These are phyloP conservation scores for Salvia splendens DNA, from an alignment of 257 asterid genomes.

Conservation along the genomic window DNA sequence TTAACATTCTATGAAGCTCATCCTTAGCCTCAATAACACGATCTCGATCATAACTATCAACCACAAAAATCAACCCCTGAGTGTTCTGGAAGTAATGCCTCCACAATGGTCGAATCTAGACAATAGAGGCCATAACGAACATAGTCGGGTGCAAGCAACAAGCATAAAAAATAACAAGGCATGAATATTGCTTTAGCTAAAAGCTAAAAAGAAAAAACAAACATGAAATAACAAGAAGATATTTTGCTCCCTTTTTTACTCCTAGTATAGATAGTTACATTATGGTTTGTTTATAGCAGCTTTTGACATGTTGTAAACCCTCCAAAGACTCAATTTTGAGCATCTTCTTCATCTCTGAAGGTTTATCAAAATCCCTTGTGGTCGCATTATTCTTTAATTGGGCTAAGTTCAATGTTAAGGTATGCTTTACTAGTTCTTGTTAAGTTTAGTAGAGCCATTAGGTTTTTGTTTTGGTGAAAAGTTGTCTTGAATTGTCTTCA, in stretches of 20 bases:
- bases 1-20: constrained; percentile 80
- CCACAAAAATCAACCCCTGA: constrained; percentile 82
- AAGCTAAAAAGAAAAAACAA: neutral
- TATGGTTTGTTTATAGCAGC: neutral
- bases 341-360: too few relatives aligned
- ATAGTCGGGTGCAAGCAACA: constrained; percentile 27
- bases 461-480: too few relatives aligned
- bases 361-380: too few relatives aligned
- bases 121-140: constrained; percentile 16
- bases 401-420: too few relatives aligned
- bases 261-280: neutral
- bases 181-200: neutral
- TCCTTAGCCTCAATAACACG: constrained; percentile 91
- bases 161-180: constrained; percentile 13
- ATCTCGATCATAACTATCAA: constrained; percentile 78
- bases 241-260: too few relatives aligned
- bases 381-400: too few relatives aligned
- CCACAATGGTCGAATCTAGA: constrained; percentile 85
- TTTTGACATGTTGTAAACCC: too few relatives aligned
- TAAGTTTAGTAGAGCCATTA: too few relatives aligned
- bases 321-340: too few relatives aligned
- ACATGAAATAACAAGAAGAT: too few relatives aligned
- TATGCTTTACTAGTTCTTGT: too few relatives aligned
- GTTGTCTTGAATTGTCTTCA: too few relatives aligned
- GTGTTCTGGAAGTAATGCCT: constrained; percentile 87